Conservation (phyloP, 83 land plant species). For the Isoetes engelmannii region DNA sequence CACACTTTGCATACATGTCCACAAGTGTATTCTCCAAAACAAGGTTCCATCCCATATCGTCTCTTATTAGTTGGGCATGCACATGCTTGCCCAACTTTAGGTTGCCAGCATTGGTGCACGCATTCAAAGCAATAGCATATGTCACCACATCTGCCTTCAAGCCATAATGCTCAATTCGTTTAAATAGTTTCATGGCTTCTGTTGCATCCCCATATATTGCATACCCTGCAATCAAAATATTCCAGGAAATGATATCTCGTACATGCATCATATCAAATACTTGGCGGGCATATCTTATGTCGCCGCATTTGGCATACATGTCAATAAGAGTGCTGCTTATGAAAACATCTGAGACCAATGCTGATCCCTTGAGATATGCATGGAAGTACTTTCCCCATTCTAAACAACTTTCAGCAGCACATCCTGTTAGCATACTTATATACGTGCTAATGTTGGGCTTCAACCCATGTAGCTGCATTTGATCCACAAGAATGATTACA, state of each 20-base stretch:
- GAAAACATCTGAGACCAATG: constrained; percentile 13
- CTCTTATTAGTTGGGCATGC: neutral
- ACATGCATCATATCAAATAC: constrained; percentile 33
- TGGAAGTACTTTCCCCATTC: too few relatives aligned
- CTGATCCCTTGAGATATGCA: too few relatives aligned
- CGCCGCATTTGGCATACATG: constrained; percentile 56
- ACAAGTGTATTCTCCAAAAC: constrained; percentile 12
- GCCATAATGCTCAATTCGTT: neutral
- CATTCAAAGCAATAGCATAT: constrained; percentile 6
- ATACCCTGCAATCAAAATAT: constrained; percentile 41
- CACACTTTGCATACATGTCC: constrained; percentile 32
- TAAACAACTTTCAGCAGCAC: too few relatives aligned
- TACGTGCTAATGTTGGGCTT: too few relatives aligned
- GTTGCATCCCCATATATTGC: constrained; percentile 5
- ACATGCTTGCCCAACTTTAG: constrained; percentile 1
- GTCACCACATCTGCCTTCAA: constrained; percentile 13
- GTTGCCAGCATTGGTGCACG: constrained; percentile 3
- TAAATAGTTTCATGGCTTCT: constrained; percentile 11
- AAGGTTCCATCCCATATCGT: neutral
- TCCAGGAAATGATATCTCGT: constrained; percentile 50
- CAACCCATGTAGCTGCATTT: too few relatives aligned
- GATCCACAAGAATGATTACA: too few relatives aligned
- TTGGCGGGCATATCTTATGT: constrained; percentile 30
- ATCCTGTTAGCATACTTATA: too few relatives aligned
- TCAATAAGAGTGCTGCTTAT: constrained; percentile 45